Conservation (phyloP, 2,329 filamentous ascomycete species). For the Botrytis galanthina region DNA sequence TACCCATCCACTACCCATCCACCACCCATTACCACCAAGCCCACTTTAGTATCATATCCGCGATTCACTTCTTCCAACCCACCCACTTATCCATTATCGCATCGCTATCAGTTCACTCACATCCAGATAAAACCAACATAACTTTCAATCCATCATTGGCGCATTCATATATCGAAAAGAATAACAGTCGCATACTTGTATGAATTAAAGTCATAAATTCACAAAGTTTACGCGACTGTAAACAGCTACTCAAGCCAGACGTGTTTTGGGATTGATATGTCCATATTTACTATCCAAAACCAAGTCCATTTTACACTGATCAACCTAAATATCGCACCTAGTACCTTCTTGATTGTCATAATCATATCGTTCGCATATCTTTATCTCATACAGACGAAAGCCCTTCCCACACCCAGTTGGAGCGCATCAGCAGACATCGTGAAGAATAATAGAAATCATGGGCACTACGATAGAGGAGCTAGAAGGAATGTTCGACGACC, state of each 20-base stretch:
- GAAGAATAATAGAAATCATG: slow-evolving; percentile 22
- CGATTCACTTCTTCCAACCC: neutral
- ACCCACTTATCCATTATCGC: slow-evolving; percentile 16
- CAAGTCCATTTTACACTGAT: slow-evolving; percentile 37
- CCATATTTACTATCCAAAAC: slow-evolving; percentile 37
- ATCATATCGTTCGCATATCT: slow-evolving; percentile 34
- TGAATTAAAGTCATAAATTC: neutral
- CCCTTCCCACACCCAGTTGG: slow-evolving; percentile 26
- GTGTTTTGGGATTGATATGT: slow-evolving; percentile 30
- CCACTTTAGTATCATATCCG: slow-evolving; percentile 1
- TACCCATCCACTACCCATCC: neutral
- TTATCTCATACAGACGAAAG: slow-evolving; percentile 36
- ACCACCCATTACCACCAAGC: neutral
- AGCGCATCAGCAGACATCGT: slow-evolving; percentile 8
- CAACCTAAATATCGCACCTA: slow-evolving; percentile 36
- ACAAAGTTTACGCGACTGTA: slow-evolving; percentile 16
- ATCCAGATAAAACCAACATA: slow-evolving; percentile 4
- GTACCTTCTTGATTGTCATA: slow-evolving; percentile 33
- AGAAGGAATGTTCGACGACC: slow-evolving; percentile 53
- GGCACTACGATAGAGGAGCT: slow-evolving; percentile 45
- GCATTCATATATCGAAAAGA: slow-evolving; percentile 1
- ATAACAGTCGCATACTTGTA: slow-evolving; percentile 15
- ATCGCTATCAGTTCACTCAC: slow-evolving; percentile 11
- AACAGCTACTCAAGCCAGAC: neutral
- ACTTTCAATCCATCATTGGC: slow-evolving; percentile 4